Evolutionary conservation across 345 rosid species (phyloP), one percentile per base, ranked within the genome.

Genomic region (Geranium rotundifolium): DNA sequence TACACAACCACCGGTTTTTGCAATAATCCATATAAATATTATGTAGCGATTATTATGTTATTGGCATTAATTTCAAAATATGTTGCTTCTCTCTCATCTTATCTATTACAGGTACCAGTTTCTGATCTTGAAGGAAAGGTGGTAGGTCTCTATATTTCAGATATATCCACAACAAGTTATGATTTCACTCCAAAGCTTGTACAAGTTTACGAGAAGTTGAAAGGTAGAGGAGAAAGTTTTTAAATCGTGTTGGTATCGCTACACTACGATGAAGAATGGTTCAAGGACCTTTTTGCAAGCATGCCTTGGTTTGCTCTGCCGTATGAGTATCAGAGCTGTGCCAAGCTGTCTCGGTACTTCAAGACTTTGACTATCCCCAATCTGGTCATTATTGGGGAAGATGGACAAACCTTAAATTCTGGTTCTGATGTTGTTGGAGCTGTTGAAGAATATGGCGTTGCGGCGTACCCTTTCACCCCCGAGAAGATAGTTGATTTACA

Each of bases 291-390:
- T 65, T 71, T 87, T 41, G 79, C 69, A 64, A 66, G 70, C 69
- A 74, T 75, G 72, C 92, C 92, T 30, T 85, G 95, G 95, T 67
- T 85, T 60, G 85, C 88, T n/a, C 65, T 79, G 68, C 96, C 95
- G 9, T 82, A 77, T 59, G 63, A 64, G 31, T 88, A 86, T 79
- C 66, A 71, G 69, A 77, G 69, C 67, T 34, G 81, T 5, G 69
- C 71, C 19, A 85, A 76, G 72, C 68, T 91, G 63, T 62, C 69
- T 30, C 66, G 78, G 17, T 85, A 82, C 63, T 89, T 91, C 72
- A 82, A 83, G 72, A 72, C 82, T 3, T 61, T 67, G 2, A 58
- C 72, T 20, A 63, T 85, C 69, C 95, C 96, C 7, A 70, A 75
- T 1, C 65, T 91, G 69, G 82, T 83, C 66, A 80, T 87, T 63